Evolutionary conservation across 257 asterid species (phyloP), one percentile per base, ranked within the genome.

Genomic region (Pogostemon cablin): DNA sequence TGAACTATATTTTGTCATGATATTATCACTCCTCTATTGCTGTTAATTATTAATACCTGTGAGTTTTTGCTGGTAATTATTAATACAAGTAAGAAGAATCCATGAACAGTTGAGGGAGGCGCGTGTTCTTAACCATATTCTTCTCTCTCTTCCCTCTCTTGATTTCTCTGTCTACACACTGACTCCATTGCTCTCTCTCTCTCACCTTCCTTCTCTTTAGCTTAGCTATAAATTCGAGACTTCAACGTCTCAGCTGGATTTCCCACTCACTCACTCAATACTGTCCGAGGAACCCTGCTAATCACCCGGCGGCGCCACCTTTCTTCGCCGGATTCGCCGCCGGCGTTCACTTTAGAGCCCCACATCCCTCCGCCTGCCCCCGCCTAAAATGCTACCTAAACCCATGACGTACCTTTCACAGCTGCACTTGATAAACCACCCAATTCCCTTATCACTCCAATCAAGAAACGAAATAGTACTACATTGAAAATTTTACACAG

Each of bases 321-420:
- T 48, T 38, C 44, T 52, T 59, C 67, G 47, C 4, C 43, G 72
- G 67, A 48, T 54, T 72, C 79, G 68, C 71, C 86, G 77, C 80
- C 87, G 91, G 73, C 80, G 68, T 35, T 83, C 73, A 8, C 77
- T 80, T 78, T 81, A 83, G 86, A 81, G 83, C 78, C 54, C 67
- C 32, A 10, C 3, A 53, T 60, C 65, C 20, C 75, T 42, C 59
- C 68, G 25, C 64, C 42, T 43, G 9, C 63, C 75, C 9, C 40
- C 81, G 43, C 84, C 25, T 40, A 8, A 62, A 66, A 65, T 60
- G 77, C 69, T 44, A 38, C 57, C 41, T 48, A 11, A 52, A 58
- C 70, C 60, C 79, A 66, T 37, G 62, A 48, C 49, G 35, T 20
- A 67, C 40, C 38, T 43, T 74, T 58, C 5, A 68, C 78, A 62